Evolutionary conservation across 1,284 basidiomycete species (phyloP), one percentile per base, ranked within the genome.

Genomic region (Schizophyllum amplum): DNA sequence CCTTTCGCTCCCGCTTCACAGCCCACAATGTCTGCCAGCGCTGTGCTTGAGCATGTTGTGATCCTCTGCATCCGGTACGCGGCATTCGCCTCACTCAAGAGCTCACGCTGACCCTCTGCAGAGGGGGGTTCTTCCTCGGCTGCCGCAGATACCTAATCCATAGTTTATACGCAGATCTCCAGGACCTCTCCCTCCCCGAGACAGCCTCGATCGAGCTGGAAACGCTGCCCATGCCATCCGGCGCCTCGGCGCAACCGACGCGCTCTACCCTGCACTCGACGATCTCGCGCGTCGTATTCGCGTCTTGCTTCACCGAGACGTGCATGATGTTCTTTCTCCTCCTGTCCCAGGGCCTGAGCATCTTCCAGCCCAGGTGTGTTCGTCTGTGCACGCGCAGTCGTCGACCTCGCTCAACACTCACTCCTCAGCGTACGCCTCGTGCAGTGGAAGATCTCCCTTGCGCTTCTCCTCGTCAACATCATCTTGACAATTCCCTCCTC

Each of bases 241-340:
- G 55, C 52, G 5, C 33, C 25, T 21, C n/a, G 21, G 20, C 52
- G 67, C 1, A 69, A 71, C 62, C 65, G 59, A 61, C 68, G 21
- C 59, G 59, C 17, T 61, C 59, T 62, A 59, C 74, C 17, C 69
- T 80, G 52, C 83, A 87, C 61, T 81, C 83, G 0, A 67, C 68
- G 1, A 67, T 87, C 1, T 75, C 86, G 1, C 73, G 82, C 51
- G 71, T 71, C 1, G 67, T 81, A 4, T 90, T 90, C 63, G 78
- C 86, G 0, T 66, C 80, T 25, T 85, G 82, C 62, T 87, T 90
- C 65, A 78, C 83, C 3, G 87, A 89, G 67, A 80, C 82, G 55
- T 84, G 81, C 59, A 77, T 79, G 60, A 70, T 90, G 57, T 89
- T 90, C 63, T 61, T 80, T 15, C 71, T 90, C 57, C 70, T 90